Percentiles rank a stretch among this genome's conserved stretches.
phyloP scores from a whole-genome alignment of 495 filamentous ascomycete genomes.

The Parmelia sp. region DNA sequence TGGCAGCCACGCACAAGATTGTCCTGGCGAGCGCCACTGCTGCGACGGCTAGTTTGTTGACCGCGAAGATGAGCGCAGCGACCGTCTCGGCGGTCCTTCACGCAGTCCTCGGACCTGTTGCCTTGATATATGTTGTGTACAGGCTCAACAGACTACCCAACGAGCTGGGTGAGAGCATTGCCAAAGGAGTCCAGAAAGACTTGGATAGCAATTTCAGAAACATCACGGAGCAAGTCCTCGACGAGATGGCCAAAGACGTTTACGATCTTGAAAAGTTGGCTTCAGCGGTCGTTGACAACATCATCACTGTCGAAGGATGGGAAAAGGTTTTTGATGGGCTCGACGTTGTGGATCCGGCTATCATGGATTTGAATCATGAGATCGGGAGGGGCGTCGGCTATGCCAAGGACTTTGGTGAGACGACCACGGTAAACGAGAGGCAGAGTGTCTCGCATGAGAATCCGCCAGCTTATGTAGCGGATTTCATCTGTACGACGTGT shows the following conservation, averaged over 20 bases:
- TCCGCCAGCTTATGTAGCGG: neutral
- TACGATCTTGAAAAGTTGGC: conserved; percentile 2
- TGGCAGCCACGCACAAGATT: conserved; percentile 5
- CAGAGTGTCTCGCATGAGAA: neutral
- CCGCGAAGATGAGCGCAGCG: conserved; percentile 1
- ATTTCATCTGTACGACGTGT: neutral
- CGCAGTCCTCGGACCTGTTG: conserved; percentile 6
- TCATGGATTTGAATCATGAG: conserved; percentile 1
- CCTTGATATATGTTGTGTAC: neutral
- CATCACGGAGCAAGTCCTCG: conserved; percentile 8
- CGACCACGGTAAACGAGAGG: neutral
- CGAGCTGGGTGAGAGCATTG: conserved; percentile 3
- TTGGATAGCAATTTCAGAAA: conserved; percentile 3
- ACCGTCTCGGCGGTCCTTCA: conserved; percentile 1
- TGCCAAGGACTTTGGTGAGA: neutral
- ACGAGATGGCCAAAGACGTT: conserved; percentile 7
- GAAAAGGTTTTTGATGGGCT: conserved; percentile 3
- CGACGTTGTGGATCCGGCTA: neutral
- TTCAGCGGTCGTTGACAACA: conserved; percentile 1
- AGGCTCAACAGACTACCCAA: conserved; percentile 7
- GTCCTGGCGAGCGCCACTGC: conserved; percentile 8
- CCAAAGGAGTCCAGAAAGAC: conserved; percentile 4
- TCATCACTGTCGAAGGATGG: conserved; percentile 6
- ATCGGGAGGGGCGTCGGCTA: neutral
- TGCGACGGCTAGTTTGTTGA: conserved; percentile 5